phyloP scores from a whole-genome alignment of 2,329 filamentous ascomycete species.

The Colletotrichum somersetense region DNA sequence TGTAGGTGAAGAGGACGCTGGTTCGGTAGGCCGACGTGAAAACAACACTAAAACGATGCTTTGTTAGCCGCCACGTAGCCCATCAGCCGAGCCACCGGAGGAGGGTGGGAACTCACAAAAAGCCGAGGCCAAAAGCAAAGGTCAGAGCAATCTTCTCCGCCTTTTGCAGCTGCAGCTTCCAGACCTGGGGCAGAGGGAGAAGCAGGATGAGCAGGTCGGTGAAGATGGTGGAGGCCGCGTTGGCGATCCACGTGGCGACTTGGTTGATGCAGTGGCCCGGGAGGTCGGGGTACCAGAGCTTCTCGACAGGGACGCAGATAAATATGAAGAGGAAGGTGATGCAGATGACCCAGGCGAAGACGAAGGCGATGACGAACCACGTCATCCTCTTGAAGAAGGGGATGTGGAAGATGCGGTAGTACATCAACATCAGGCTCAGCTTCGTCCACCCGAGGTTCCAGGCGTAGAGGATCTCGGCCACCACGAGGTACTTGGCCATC shows the following conservation, averaged over 20 bases:
- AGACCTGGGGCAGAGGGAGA: conserved; percentile 60
- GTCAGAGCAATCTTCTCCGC: conserved; percentile 59
- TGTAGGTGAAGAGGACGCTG: conserved; percentile 60
- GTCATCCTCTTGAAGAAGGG: conserved; percentile 57
- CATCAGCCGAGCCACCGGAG: accelerated
- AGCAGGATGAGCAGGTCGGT: conserved; percentile 60
- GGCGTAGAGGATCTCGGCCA: conserved; percentile 62
- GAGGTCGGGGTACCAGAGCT: conserved; percentile 60
- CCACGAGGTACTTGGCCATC: conserved; percentile 61
- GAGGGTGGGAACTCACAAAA: conserved; percentile 52
- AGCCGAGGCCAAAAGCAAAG: conserved; percentile 59
- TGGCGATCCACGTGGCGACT: conserved; percentile 63
- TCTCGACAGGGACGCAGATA: conserved; percentile 63
- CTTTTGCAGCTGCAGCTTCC: conserved; percentile 57
- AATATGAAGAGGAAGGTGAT: conserved; percentile 65
- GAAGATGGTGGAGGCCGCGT: conserved; percentile 61
- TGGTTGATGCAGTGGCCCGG: conserved; percentile 63
- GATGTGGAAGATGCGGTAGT: conserved; percentile 64
- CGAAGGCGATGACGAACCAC: conserved; percentile 56
- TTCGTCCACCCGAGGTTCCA: conserved; percentile 65
- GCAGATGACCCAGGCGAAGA: conserved; percentile 61
- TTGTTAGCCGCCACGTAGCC: background rate
- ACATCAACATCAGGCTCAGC: conserved; percentile 63
- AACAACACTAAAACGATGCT: conserved; percentile 52
- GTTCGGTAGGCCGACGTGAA: conserved; percentile 63